These are phyloP conservation scores for Coemansia sp. DNA, from an alignment of 192 early-diverging fungal species.

Conservation along the genomic window DNA sequence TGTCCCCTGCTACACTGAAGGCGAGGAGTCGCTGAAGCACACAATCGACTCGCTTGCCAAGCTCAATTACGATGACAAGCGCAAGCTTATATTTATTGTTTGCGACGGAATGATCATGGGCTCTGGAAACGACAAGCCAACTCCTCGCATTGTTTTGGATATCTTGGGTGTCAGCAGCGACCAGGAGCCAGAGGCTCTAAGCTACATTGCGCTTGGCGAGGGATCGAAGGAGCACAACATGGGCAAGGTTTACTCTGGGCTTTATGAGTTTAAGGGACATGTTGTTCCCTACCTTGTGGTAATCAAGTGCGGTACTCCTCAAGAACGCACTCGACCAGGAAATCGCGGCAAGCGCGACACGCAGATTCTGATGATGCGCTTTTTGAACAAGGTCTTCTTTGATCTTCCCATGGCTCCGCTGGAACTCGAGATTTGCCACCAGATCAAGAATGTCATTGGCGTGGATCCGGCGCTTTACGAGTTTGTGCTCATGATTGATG, in stretches of 20 bases:
- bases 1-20: slow-evolving; percentile 98
- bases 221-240: slow-evolving; percentile 92
- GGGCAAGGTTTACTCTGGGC: slow-evolving; percentile 95
- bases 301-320: slow-evolving; percentile 88
- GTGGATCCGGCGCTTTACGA: slow-evolving; percentile 96
- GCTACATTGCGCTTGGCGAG: slow-evolving; percentile 88
- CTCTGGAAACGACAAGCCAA: slow-evolving; percentile 93
- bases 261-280: slow-evolving; percentile 90
- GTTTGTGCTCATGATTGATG: slow-evolving; percentile 96
- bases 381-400: slow-evolving; percentile 96
- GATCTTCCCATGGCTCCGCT: slow-evolving; percentile 91
- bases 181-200: slow-evolving; percentile 79
- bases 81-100: slow-evolving; percentile 94
- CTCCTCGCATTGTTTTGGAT: slow-evolving; percentile 94
- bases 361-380: slow-evolving; percentile 96
- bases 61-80: slow-evolving; percentile 94
- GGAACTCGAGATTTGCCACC: slow-evolving; percentile 97
- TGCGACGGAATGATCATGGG: slow-evolving; percentile 98
- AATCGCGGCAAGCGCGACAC: slow-evolving; percentile 99
- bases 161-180: slow-evolving; percentile 88
- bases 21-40: slow-evolving; percentile 87
- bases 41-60: slow-evolving; percentile 93
- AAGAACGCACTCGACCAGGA: slow-evolving; percentile 86
- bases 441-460: slow-evolving; percentile 99
- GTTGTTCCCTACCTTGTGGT: slow-evolving; percentile 96